phyloP scores from a whole-genome alignment of 2,329 filamentous ascomycete genomes.

The Alternaria ethzedia region DNA sequence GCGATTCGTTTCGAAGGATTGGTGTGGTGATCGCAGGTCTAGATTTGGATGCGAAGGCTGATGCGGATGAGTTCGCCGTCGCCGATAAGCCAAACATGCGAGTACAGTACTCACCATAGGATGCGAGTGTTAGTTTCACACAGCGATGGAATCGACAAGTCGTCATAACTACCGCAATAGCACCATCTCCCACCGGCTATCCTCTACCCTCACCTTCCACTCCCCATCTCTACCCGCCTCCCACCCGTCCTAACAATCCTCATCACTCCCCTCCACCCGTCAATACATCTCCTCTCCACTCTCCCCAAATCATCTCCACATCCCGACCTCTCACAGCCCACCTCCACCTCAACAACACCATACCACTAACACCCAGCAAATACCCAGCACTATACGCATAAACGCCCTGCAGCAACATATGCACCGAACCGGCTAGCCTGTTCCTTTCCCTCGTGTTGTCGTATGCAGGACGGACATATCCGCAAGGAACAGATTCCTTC shows the following conservation, averaged over 20 bases:
- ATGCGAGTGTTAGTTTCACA: background rate
- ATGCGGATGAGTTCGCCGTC: background rate
- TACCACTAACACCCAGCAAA: too few relatives aligned
- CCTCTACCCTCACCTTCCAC: background rate
- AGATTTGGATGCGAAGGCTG: background rate
- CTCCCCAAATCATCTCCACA: background rate
- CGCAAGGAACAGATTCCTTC: background rate
- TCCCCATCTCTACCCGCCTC: background rate
- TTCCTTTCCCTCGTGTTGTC: background rate
- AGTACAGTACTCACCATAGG: background rate
- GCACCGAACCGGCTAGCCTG: background rate
- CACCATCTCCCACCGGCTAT: background rate
- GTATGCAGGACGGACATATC: background rate
- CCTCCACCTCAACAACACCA: background rate
- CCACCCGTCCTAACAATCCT: background rate
- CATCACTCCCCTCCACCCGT: background rate
- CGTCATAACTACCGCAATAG: background rate
- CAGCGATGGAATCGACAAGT: background rate
- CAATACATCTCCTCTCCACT: background rate
- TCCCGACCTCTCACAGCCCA: background rate
- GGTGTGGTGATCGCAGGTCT: background rate
- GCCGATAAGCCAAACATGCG: background rate
- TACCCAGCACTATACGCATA: background rate
- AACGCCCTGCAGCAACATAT: background rate
- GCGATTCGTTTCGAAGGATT: background rate